phyloP scores from a whole-genome alignment of 495 filamentous ascomycete genomes.

The Hypoxylon trugodes region DNA sequence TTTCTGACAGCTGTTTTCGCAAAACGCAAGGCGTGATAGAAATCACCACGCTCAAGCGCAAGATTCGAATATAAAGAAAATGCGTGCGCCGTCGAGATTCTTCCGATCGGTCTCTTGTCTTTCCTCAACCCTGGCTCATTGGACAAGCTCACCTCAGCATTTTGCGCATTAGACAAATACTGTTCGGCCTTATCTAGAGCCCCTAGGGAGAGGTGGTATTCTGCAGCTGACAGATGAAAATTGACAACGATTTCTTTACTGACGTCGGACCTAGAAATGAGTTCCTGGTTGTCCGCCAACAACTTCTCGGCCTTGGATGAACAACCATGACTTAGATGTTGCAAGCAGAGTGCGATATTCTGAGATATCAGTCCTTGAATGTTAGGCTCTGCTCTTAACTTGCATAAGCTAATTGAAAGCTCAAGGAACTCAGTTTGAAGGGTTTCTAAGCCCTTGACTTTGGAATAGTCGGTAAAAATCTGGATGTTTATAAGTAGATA shows the following conservation, averaged over 20 bases:
- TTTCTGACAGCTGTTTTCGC: constrained; percentile 72
- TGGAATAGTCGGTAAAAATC: constrained; percentile 77
- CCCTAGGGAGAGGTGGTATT: constrained; percentile 75
- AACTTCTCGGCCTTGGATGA: constrained; percentile 74
- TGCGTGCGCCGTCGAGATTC: constrained; percentile 58
- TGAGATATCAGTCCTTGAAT: constrained; percentile 66
- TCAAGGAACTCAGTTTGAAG: constrained; percentile 57
- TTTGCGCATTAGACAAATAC: constrained; percentile 49
- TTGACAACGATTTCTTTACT: constrained; percentile 51
- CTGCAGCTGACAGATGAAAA: constrained; percentile 75
- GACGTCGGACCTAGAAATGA: constrained; percentile 30
- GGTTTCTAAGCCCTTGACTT: constrained; percentile 70
- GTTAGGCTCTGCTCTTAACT: constrained; percentile 60
- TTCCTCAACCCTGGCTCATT: constrained; percentile 31
- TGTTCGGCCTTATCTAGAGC: constrained; percentile 65
- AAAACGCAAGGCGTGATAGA: constrained; percentile 69
- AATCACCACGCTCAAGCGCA: constrained; percentile 68
- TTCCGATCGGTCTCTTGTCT: constrained; percentile 41
- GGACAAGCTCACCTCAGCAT: constrained; percentile 34
- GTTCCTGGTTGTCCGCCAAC: constrained; percentile 65
- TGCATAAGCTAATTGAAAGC: constrained; percentile 59
- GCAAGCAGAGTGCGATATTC: constrained; percentile 68
- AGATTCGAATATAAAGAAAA: constrained; percentile 69
- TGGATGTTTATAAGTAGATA: constrained; percentile 70
- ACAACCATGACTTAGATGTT: constrained; percentile 81